Evolutionary conservation across 2,329 filamentous ascomycete species (phyloP).

Genomic region (Fusarium proliferatum): DNA sequence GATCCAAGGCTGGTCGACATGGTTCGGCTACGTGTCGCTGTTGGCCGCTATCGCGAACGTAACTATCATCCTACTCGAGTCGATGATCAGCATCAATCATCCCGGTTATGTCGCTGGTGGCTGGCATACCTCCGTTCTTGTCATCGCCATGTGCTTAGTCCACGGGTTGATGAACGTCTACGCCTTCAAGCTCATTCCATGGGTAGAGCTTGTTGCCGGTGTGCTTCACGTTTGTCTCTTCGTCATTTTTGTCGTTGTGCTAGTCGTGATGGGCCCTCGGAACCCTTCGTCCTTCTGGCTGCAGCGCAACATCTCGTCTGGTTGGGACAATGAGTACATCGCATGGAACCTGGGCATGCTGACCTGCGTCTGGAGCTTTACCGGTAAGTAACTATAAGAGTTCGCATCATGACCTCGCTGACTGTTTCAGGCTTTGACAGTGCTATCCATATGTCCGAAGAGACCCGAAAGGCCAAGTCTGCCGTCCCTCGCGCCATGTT

Average conservation of each 20-base stretch:
- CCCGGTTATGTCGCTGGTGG: constrained; percentile 36
- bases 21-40: constrained; percentile 42
- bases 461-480: constrained; percentile 42
- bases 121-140: constrained; percentile 41
- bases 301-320: constrained; percentile 32
- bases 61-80: constrained; percentile 43
- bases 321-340: constrained; percentile 40
- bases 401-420: neutral
- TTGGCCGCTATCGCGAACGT: constrained; percentile 42
- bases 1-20: constrained; percentile 42
- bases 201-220: constrained; percentile 41
- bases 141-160: constrained; percentile 42
- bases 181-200: constrained; percentile 39
- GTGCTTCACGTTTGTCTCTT: constrained; percentile 40
- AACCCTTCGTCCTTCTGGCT: constrained; percentile 40
- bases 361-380: constrained; percentile 44
- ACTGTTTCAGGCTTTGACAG: constrained; percentile 37
- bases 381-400: neutral
- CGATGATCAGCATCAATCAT: constrained; percentile 42
- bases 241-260: constrained; percentile 40
- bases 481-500: constrained; percentile 43
- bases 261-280: constrained; percentile 39
- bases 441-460: constrained; percentile 43
- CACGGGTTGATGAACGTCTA: constrained; percentile 40
- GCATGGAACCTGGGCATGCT: constrained; percentile 43